A percentile compares a stretch with the other conserved stretches of the same genome.
Evolutionary conservation across 257 asterid species (phyloP).

Genomic region (Jacaranda mimosifolia): DNA sequence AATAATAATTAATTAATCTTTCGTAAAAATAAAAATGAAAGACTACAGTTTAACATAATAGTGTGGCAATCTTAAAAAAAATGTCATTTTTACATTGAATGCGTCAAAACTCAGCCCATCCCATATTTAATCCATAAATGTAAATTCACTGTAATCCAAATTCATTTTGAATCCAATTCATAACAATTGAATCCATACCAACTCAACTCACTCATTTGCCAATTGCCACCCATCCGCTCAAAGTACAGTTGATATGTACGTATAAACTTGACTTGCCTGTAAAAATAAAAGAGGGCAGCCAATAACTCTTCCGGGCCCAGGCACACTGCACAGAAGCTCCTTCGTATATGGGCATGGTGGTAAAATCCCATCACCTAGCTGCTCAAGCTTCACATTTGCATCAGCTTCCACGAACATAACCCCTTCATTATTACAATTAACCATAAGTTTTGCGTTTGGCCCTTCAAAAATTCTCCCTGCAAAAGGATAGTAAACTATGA

Average conservation of each 20-base stretch:
- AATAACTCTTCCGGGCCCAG: background rate
- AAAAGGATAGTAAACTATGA: background rate
- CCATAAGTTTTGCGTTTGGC: conserved; percentile 16
- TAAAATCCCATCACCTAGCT: conserved; percentile 27
- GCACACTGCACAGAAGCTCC: background rate
- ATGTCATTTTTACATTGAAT: no score
- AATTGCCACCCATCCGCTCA: no score
- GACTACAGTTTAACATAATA: no score
- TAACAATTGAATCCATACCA: no score
- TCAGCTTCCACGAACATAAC: conserved; percentile 30
- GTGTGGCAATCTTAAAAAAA: no score
- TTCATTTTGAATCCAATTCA: conserved; percentile 12
- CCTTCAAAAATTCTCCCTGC: conserved; percentile 1
- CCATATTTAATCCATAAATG: no score
- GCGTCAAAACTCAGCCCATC: no score
- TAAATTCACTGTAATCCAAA: background rate
- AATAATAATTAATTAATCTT: no score
- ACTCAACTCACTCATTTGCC: no score
- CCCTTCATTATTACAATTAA: conserved; percentile 30
- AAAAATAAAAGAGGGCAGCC: background rate
- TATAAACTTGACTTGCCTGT: background rate
- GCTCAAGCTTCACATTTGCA: conserved; percentile 15
- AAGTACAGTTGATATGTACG: no score
- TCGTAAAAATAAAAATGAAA: no score
- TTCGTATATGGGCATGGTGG: conserved; percentile 36